phyloP scores from a whole-genome alignment of 2,329 filamentous ascomycete species.

The Akanthomyces muscarius region DNA sequence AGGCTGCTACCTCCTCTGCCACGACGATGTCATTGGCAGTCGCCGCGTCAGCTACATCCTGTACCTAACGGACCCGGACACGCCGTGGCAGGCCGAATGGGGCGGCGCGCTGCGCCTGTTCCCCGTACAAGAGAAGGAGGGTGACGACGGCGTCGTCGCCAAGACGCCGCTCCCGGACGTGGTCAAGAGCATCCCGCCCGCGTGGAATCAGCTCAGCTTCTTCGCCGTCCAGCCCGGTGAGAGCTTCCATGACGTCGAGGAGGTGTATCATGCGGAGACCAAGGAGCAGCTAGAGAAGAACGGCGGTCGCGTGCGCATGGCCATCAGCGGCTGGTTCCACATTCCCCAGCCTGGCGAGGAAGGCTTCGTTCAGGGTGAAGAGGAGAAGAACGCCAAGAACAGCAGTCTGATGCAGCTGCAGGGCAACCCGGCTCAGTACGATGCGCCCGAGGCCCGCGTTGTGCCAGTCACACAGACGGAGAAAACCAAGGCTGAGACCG shows the following conservation, averaged over 20 bases:
- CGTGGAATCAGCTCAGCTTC: slow-evolving; percentile 97
- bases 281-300: slow-evolving; percentile 61
- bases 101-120: slow-evolving; percentile 88
- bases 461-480: slow-evolving; percentile 39
- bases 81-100: slow-evolving; percentile 85
- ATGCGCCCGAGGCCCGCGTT: slow-evolving; percentile 66
- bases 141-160: slow-evolving; percentile 66
- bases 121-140: slow-evolving; percentile 60
- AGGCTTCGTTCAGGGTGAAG: slow-evolving; percentile 81
- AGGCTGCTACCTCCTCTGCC: slow-evolving; percentile 90
- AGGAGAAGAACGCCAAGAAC: slow-evolving; percentile 82
- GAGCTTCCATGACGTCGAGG: slow-evolving; percentile 98
- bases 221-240: slow-evolving; percentile 98
- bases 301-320: slow-evolving; percentile 83
- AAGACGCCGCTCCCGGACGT: slow-evolving; percentile 77
- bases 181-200: slow-evolving; percentile 80
- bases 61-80: slow-evolving; percentile 90
- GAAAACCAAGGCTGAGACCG: slow-evolving; percentile 30
- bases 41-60: slow-evolving; percentile 94
- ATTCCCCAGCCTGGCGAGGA: slow-evolving; percentile 94
- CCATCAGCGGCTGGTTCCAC: slow-evolving; percentile 98
- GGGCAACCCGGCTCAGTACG: slow-evolving; percentile 85
- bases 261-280: slow-evolving; percentile 74
- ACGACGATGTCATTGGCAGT: slow-evolving; percentile 98
- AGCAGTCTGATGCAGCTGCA: slow-evolving; percentile 91